Evolutionary conservation across 805 yeast genomes (phyloP), one percentile per base, ranked within the genome.

Genomic region (Kazachstania taianensis): DNA sequence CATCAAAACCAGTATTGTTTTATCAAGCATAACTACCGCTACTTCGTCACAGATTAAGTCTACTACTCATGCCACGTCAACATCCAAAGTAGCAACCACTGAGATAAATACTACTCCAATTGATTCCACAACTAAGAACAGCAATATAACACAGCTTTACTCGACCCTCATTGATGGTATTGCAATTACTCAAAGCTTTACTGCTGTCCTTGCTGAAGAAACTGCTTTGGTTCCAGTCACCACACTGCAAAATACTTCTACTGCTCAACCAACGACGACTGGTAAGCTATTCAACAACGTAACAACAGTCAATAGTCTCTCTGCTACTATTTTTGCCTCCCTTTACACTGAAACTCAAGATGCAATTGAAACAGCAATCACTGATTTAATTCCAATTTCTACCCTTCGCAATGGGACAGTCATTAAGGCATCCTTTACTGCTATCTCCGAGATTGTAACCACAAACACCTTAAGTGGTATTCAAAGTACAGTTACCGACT

Each of bases 361-460:
- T 18, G 35, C 22, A 6, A 13, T 33, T 13, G 35, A 8, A 14
- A 14, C 24, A 22, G 16, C 18, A n/a, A 23, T 22, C 12, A 37
- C 40, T 9, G 30, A 24, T 4, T 20, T 38, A 13, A 10, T 34
- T 28, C 32, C 41, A n/a, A 18, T 38, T 16, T 16, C 14, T 5
- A 30, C 30, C 13, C 16, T 33, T 7, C 20, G 30, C 4, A 38
- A 38, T 14, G 22, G 3, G 2, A 33, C 41, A 13, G 31, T 20
- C n/a, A 17, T 19, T 20, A 19, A 18, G 7, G 25, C 28, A 3
- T 31, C 20, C 24, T 18, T 19, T 5, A 27, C 30, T 18, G 12
- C 26, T 14, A 26, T 14, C 12, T 5, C 7, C 15, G 24, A 29
- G n/a, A 20, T 16, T 28, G 27, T 10, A 5, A 19, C 16, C n/a